phyloP scores from a whole-genome alignment of 768 basidiomycete species.

The Auricularia sp. region DNA sequence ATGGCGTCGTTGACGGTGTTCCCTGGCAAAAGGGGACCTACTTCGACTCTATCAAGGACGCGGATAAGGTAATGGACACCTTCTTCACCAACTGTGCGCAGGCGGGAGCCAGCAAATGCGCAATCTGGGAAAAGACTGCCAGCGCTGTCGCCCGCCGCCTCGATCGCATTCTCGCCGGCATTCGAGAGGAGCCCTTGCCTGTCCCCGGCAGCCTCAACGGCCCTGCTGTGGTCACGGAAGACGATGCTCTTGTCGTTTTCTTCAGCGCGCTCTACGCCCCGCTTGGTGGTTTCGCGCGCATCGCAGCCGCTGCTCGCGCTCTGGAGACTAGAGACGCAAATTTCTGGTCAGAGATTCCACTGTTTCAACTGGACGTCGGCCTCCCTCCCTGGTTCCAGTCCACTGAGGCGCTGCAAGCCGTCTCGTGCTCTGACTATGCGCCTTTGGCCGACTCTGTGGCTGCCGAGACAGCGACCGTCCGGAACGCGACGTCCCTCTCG shows the following conservation, averaged over 20 bases:
- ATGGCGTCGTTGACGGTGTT: constrained; percentile 2
- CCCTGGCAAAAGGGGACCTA: background rate
- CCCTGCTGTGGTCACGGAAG: background rate
- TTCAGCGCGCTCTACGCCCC: background rate
- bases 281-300: background rate
- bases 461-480: background rate
- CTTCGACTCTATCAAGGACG: background rate
- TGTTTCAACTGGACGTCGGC: background rate
- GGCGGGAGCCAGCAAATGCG: background rate
- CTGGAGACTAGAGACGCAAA: background rate
- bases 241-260: background rate
- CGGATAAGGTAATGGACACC: background rate
- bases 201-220: background rate
- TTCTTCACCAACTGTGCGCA: background rate
- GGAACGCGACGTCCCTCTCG: background rate
- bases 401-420: background rate
- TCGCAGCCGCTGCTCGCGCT: background rate
- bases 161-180: background rate
- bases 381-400: background rate
- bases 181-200: background rate
- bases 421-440: background rate
- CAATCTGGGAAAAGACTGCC: background rate
- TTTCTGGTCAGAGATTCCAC: background rate
- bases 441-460: background rate
- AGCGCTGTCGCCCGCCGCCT: background rate